Evolutionary conservation across 2,329 filamentous ascomycete genomes (phyloP), one percentile per base, ranked within the genome.

Genomic region (Aspergillus sp.): DNA sequence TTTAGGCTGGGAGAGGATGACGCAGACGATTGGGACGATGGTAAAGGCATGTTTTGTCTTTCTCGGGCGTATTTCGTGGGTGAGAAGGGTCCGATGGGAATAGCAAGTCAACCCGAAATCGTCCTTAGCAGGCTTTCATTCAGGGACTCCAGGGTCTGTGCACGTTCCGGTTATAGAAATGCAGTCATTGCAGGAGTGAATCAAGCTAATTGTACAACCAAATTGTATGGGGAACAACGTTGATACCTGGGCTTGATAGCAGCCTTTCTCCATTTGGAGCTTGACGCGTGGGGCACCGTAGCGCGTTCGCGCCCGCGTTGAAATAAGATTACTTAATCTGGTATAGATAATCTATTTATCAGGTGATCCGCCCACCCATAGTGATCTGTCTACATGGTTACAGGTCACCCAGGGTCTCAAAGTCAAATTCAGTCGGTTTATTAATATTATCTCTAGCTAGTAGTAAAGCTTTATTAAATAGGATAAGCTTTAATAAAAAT

Each of bases 21-120:
- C 4, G 70, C 65, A 3, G 73, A 69, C 14, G 68, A 61, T 59
- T 70, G 70, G 11, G 73, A 75, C 46, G 73, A 72, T 41, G 66
- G 64, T 27, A 69, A 62, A 47, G 73, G 65, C 73, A 76, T 75
- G 17, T 19, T 62, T 58, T 46, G 15, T 62, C 58, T 51, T 33
- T 21, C 11, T 17, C 4, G 64, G 23, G 11, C 8, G 21, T 52
- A 35, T 33, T 55, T 11, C 55, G 17, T 4, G 17, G 23, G 17
- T 51, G 27, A 31, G 15, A 51, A 44, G 19, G n/a, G 43, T 39
- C 50, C 15, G 24, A 45, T 27, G 23, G 44, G 23, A 37, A 41
- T 54, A 11, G 27, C 8, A 35, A 39, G 15, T 9, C 15, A 33
- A 46, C 4, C 19, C 19, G 9, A 46, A 27, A 21, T 21, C 44